Percentiles rank a stretch among this genome's conserved stretches.
Evolutionary conservation across 192 early-diverging fungal species (phyloP).

Genomic region (Coemansia sp.): DNA sequence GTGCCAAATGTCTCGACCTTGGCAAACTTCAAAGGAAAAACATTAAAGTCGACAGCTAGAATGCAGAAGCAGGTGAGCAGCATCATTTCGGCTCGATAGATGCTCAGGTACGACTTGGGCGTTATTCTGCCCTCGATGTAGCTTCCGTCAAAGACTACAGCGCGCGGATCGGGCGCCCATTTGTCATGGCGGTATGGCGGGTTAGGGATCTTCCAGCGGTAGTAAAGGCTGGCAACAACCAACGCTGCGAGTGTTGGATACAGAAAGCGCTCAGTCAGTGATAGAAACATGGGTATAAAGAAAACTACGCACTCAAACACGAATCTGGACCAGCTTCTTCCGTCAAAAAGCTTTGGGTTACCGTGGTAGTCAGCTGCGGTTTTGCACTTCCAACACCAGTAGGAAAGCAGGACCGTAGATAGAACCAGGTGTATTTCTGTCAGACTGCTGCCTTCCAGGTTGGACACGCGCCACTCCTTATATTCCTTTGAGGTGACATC

Average conservation of each 20-base stretch:
- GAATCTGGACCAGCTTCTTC: slow-evolving; percentile 21
- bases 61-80: slow-evolving; percentile 81
- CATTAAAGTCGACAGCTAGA: slow-evolving; percentile 90
- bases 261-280: slow-evolving; percentile 34
- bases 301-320: slow-evolving; percentile 39
- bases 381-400: slow-evolving; percentile 57
- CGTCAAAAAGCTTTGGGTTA: slow-evolving; percentile 22
- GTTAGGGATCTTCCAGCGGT: slow-evolving; percentile 43
- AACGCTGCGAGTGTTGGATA: slow-evolving; percentile 23
- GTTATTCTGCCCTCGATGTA: slow-evolving; percentile 35
- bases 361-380: slow-evolving; percentile 50
- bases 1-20: slow-evolving; percentile 91
- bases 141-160: slow-evolving; percentile 32
- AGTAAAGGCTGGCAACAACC: slow-evolving; percentile 27
- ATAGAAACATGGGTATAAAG: slow-evolving; percentile 45
- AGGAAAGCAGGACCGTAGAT: slow-evolving; percentile 42
- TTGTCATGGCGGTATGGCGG: slow-evolving; percentile 45
- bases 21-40: slow-evolving; percentile 86
- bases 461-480: slow-evolving; percentile 54
- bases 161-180: slow-evolving; percentile 54
- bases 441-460: slow-evolving; percentile 46
- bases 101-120: slow-evolving; percentile 60
- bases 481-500: slow-evolving; percentile 51
- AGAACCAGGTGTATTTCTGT: slow-evolving; percentile 46
- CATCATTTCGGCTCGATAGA: slow-evolving; percentile 77